Base-by-base conservation (phyloP, 2,329 filamentous ascomycete species). In the Claviceps sp. region DNA sequence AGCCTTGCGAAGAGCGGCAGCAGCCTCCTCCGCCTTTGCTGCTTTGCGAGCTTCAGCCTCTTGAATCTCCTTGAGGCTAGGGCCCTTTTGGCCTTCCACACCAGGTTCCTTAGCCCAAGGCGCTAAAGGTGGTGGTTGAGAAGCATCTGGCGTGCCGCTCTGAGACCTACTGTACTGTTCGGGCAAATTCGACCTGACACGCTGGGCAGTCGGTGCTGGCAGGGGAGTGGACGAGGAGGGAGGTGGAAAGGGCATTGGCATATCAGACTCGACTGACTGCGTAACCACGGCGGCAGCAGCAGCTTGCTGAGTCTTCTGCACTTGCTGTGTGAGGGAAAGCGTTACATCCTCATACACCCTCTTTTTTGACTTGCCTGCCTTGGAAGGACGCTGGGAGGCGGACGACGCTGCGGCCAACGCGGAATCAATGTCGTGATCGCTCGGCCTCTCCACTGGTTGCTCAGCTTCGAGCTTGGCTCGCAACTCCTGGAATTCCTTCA, bases 61-160 rank as follows among this genome's bases (percentile, higher is more conserved):
- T 66, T 98, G 93, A 24, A 98, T 98, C 64, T 98, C 90, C 70
- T 89, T 95, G 56, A 98, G 73, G 55, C 90, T 96, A 2, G 91
- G 93, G 0, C 89, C 90, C 67, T 87, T 94, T 42, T 87, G 81
- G 24, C 77, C 71, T 55, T 81, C 76, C 5, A 75, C 70, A 48
- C 86, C 84, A 2, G 79, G 78, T 57, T 97, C 89, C 66, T 93
- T 93, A 5, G 93, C 93, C 93, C 93, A 98, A 0, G 93, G 93
- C 0, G 93, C 93, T 58, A 96, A 72, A 0, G 91, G 88, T 4
- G 89, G 80, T 2, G 78, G 75, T 56, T 76, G 73, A 10, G 69
- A 63, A 1, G 68, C 64, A 44, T 83, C 80, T 2, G 87, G 90
- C 0, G 89, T 94, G 57, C 87, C 85, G 1, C 85, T 87, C 56